phyloP scores from a whole-genome alignment of 2,329 filamentous ascomycete genomes.

The Neopestalotiopsis rosae region DNA sequence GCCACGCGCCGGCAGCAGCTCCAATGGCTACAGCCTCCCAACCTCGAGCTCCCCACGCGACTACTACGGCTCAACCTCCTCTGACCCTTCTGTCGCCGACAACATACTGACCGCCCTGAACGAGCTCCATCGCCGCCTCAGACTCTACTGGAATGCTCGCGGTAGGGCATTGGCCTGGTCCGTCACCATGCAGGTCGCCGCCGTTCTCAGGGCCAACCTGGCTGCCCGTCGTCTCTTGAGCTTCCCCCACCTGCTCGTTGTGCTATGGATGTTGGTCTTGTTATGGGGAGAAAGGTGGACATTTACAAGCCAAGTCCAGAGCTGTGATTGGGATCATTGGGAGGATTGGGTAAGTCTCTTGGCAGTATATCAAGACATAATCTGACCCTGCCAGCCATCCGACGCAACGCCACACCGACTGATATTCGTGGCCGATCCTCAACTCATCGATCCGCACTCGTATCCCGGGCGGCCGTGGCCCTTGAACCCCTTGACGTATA shows the following conservation, averaged over 20 bases:
- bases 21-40: slow-evolving; percentile 13
- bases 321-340: slow-evolving; percentile 86
- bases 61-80: slow-evolving; percentile 21
- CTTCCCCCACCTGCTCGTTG: slow-evolving; percentile 70
- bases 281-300: slow-evolving; percentile 85
- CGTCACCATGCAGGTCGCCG: slow-evolving; percentile 34
- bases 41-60: slow-evolving; percentile 22
- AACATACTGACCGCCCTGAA: slow-evolving; percentile 38
- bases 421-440: slow-evolving; percentile 86
- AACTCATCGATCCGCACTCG: slow-evolving; percentile 93
- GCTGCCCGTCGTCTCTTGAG: slow-evolving; percentile 58
- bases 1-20: slow-evolving; percentile 41
- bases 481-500: slow-evolving; percentile 56
- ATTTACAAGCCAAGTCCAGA: slow-evolving; percentile 72
- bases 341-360: slow-evolving; percentile 79
- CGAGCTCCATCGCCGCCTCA: slow-evolving; percentile 37
- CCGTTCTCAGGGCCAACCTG: slow-evolving; percentile 51
- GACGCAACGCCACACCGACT: slow-evolving; percentile 82
- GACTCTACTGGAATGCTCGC: slow-evolving; percentile 48
- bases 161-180: slow-evolving; percentile 42
- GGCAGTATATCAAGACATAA: slow-evolving; percentile 6
- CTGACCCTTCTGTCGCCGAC: slow-evolving; percentile 30
- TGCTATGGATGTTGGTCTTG: slow-evolving; percentile 77
- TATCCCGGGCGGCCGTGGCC: slow-evolving; percentile 80
- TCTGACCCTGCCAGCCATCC: slow-evolving; percentile 62